Evolutionary conservation across 805 yeast species (phyloP).

Genomic region (Candida endomychidarum): DNA sequence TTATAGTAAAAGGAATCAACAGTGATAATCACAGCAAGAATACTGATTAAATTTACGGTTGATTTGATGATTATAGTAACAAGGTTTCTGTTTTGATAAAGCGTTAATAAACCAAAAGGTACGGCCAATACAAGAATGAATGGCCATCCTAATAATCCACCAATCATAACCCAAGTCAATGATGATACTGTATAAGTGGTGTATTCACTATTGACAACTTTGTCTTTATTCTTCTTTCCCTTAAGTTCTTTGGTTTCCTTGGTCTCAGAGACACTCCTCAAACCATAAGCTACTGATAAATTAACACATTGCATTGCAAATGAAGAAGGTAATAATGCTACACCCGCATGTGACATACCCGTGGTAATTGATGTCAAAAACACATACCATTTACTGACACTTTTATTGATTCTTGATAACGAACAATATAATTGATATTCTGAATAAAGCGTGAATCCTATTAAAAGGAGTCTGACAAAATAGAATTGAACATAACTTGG

Average conservation of each 20-base stretch:
- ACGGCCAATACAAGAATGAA: conserved; percentile 65
- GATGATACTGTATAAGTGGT: conserved; percentile 18
- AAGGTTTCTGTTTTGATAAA: conserved; percentile 3
- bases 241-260: too few relatives aligned
- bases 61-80: conserved; percentile 4
- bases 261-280: conserved; percentile 19
- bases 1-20: conserved; percentile 67
- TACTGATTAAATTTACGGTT: conserved; percentile 16
- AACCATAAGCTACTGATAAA: conserved; percentile 42
- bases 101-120: conserved; percentile 51
- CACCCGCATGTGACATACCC: conserved; percentile 87
- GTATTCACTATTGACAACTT: too few relatives aligned
- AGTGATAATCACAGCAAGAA: conserved; percentile 27
- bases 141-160: conserved; percentile 91
- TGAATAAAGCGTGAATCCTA: conserved; percentile 39
- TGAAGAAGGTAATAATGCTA: conserved; percentile 81
- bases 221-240: too few relatives aligned
- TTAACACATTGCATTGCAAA: conserved; percentile 56
- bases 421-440: conserved; percentile 55
- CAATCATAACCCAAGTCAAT: conserved; percentile 51
- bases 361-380: conserved; percentile 63
- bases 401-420: conserved; percentile 34
- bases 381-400: conserved; percentile 59
- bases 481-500: conserved; percentile 48
- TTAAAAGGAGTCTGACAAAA: conserved; percentile 43